These are phyloP conservation scores for Abrus pulchellus DNA, from an alignment of 306 rosid species.

Conservation along the genomic window DNA sequence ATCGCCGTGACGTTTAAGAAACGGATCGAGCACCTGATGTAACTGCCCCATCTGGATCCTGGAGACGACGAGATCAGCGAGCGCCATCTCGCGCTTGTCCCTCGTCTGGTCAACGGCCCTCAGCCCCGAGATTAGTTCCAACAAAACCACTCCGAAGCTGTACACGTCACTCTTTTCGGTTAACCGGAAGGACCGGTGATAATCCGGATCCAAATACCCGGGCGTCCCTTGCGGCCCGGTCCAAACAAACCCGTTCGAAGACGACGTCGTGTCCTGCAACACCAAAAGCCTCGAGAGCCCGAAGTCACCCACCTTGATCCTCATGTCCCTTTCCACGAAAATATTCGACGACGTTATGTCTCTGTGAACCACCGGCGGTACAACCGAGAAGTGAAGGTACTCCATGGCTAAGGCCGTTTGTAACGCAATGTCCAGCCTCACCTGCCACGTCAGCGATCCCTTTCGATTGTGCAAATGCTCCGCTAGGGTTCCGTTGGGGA, in stretches of 20 bases:
- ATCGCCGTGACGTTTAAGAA: constrained; percentile 45
- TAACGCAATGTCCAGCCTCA: constrained; percentile 76
- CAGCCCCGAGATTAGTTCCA: constrained; percentile 80
- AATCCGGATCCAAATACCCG: constrained; percentile 95
- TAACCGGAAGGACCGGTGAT: constrained; percentile 86
- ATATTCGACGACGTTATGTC: constrained; percentile 90
- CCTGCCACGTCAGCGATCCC: constrained; percentile 71
- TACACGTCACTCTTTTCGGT: constrained; percentile 98
- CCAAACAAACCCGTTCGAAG: constrained; percentile 75
- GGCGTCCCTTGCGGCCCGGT: constrained; percentile 99
- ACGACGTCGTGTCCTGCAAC: constrained; percentile 64
- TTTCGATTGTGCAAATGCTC: constrained; percentile 79
- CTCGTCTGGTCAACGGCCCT: constrained; percentile 83
- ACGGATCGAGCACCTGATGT: constrained; percentile 78
- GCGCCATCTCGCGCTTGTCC: constrained; percentile 79
- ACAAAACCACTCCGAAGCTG: constrained; percentile 88
- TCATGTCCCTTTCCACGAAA: constrained; percentile 87
- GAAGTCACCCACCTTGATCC: constrained; percentile 93
- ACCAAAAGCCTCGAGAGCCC: constrained; percentile 84
- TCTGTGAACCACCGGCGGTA: constrained; percentile 87
- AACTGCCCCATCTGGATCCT: constrained; percentile 89
- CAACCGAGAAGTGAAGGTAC: constrained; percentile 85
- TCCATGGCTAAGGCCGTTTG: constrained; percentile 94
- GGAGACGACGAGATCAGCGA: constrained; percentile 86
- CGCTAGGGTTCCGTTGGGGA: constrained; percentile 89